Evolutionary conservation across 148 eudicot species (phyloP), one percentile per base, ranked within the genome.

Genomic region (Spergularia marina): DNA sequence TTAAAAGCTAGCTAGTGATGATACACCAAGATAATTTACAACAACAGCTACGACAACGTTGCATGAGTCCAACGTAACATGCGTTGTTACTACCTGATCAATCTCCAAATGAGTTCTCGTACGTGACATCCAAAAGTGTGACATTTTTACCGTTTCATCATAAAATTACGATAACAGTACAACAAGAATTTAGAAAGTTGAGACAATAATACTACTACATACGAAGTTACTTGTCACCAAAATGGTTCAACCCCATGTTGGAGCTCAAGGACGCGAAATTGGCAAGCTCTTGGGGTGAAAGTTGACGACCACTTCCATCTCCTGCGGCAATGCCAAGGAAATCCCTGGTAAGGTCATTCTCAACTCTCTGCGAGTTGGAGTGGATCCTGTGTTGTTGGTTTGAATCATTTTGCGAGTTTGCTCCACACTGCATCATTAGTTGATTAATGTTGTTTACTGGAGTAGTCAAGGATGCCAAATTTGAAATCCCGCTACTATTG

Each of bases 281-380:
- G n/a, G 81, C 90, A 6, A 93, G 81, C 81, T 89, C 97, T 55
- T 87, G 89, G 2, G 94, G 86, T 59, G 79, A 85, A 73, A 88
- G 86, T 34, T 85, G 85, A 66, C 84, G 85, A 25, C 79, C 86
- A 65, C 78, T 88, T 53, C 76, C 77, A 53, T 82, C 92, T 5
- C 68, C 72, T 10, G 89, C 85, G 40, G 91, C 89, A 83, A 90
- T 81, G 40, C 98, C 98, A 20, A 92, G 86, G 57, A 95, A 95
- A 81, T 95, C 98, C 73, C 98, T 85, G 7, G 98, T 95, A 2
- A 80, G 64, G 30, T 82, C 77, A 17, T 71, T 77, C 13, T 81
- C 82, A 12, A 47, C 75, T 16, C 75, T 72, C 23, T 69, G 73
- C 67, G 72, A 79, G 39, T 64, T 76, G 9, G 76, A 62, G 6